Evolutionary conservation across 129 eudicot species (phyloP).

Genomic region (Pittosporum tobira): DNA sequence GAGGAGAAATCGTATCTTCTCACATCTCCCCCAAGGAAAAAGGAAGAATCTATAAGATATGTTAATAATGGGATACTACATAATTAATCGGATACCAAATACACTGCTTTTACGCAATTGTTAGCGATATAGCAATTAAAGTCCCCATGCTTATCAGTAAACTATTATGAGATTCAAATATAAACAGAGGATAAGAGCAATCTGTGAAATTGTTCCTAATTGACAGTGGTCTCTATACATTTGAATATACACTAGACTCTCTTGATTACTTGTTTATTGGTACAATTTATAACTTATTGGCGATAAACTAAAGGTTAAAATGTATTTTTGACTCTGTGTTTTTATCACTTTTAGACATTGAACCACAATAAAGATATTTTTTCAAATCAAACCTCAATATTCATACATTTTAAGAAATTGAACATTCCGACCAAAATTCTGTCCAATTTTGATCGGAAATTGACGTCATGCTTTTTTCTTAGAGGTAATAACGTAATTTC

Average conservation of each 20-base stretch:
- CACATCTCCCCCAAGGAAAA: background rate
- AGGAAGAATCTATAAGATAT: background rate
- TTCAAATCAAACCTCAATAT: no score
- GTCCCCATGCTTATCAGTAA: background rate
- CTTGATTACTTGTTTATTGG: background rate
- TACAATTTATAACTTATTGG: no score
- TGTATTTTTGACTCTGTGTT: no score
- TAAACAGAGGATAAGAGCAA: background rate
- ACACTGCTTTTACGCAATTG: slow-evolving; percentile 4
- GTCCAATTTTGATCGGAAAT: no score
- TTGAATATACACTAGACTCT: background rate
- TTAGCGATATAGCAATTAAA: background rate
- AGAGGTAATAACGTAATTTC: no score
- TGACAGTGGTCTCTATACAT: background rate
- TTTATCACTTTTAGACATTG: no score
- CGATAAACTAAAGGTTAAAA: no score
- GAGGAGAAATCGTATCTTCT: background rate
- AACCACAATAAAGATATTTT: no score
- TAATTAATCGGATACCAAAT: slow-evolving; percentile 2
- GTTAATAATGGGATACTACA: slow-evolving; percentile 9
- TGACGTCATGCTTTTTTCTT: no score
- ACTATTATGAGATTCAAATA: background rate
- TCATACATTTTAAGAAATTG: no score
- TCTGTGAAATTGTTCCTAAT: background rate
- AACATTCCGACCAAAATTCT: no score